A percentile compares a stretch with the other conserved stretches of the same genome.
phyloP scores from a whole-genome alignment of 2,329 filamentous ascomycete species.

The Ceratocystis colombiana region DNA sequence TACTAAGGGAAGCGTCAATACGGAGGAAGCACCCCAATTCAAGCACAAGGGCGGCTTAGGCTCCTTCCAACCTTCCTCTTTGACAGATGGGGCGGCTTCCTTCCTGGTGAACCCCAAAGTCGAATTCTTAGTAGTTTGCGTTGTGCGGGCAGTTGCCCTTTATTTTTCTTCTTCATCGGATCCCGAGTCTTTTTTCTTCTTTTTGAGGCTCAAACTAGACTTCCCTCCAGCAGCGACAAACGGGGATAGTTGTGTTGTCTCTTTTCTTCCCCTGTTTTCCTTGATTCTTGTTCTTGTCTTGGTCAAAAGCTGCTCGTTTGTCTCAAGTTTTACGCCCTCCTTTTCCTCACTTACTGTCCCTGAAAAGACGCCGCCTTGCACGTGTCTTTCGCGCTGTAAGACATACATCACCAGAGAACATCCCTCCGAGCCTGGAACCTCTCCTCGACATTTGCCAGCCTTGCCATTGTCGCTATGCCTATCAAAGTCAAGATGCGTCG shows the following conservation, averaged over 20 bases:
- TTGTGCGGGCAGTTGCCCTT: slow-evolving; percentile 2
- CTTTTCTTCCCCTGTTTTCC: not conserved
- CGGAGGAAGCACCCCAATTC: slow-evolving; percentile 5
- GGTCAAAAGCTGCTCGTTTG: not conserved
- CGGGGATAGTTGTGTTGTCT: not conserved
- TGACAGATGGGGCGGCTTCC: not conserved
- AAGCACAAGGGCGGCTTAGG: slow-evolving; percentile 1
- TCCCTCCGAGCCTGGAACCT: not conserved
- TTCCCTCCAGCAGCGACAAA: slow-evolving; percentile 2
- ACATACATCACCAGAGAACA: not conserved
- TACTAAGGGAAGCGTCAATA: not conserved
- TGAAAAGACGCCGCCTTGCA: not conserved
- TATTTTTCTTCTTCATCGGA: slow-evolving; percentile 9
- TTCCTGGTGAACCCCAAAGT: not conserved
- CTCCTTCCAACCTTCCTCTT: slow-evolving; percentile 5
- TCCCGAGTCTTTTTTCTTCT: not conserved
- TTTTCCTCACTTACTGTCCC: not conserved
- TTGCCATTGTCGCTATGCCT: slow-evolving; percentile 16
- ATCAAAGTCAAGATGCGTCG: slow-evolving; percentile 26
- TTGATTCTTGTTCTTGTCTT: slow-evolving; percentile 4
- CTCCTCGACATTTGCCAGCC: not conserved
- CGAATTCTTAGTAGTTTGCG: not conserved
- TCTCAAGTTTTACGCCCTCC: not conserved
- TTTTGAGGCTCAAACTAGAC: not conserved
- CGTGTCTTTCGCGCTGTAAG: not conserved